These are phyloP conservation scores for Wickerhamomyces sp. DNA, from an alignment of 1,139 yeast species.

Conservation along the genomic window DNA sequence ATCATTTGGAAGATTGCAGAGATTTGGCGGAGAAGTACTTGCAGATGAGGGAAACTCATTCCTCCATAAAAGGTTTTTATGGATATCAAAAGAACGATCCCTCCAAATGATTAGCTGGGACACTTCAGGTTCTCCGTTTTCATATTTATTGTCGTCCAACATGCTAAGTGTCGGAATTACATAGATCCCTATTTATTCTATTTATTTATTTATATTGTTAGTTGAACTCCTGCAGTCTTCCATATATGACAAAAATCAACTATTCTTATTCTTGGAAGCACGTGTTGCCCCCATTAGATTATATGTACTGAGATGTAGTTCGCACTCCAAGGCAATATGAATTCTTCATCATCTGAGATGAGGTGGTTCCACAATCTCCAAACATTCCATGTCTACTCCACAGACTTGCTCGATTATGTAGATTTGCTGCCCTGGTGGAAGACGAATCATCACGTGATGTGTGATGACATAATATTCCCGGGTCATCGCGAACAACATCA, in stretches of 20 bases:
- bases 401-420: too few species aligned
- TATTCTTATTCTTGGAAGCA: too few species aligned
- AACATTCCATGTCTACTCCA: too few species aligned
- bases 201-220: neutral
- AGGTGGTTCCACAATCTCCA: too few species aligned
- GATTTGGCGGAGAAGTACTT: conserved; percentile 73
- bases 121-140: conserved; percentile 37
- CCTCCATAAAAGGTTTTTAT: conserved; percentile 61
- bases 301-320: too few species aligned
- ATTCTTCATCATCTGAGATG: too few species aligned
- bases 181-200: conserved; percentile 1
- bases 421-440: too few species aligned
- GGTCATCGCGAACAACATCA: conserved; percentile 1
- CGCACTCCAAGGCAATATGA: too few species aligned
- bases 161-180: neutral
- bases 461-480: neutral
- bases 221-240: too few species aligned
- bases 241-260: too few species aligned
- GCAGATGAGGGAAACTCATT: conserved; percentile 65
- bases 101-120: conserved; percentile 41
- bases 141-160: conserved; percentile 21
- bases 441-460: conserved; percentile 1
- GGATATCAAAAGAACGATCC: conserved; percentile 88
- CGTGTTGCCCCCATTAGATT: too few species aligned
- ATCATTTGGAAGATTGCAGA: conserved; percentile 74